Conservation (phyloP, 164 flowering plant species). For the Saururus chinensis region DNA sequence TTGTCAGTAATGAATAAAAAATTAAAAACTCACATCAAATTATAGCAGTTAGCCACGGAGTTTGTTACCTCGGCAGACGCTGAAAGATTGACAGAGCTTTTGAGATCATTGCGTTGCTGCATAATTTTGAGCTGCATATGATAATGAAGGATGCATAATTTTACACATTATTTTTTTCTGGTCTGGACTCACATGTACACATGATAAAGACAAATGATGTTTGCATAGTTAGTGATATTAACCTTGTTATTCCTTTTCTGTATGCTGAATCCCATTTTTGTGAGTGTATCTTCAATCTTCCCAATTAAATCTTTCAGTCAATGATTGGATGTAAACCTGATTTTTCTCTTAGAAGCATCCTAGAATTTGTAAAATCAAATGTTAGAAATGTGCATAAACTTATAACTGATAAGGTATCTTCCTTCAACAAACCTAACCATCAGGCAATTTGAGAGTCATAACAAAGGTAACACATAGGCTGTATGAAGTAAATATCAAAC, state of each 20-base stretch:
- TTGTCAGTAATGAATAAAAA: too few relatives aligned
- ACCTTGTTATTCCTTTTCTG: constrained; percentile 76
- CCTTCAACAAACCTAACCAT: too few relatives aligned
- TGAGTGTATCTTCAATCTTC: constrained; percentile 56
- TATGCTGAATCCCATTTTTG: constrained; percentile 67
- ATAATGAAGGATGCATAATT: not conserved
- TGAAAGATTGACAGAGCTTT: constrained; percentile 40
- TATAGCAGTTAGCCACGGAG: too few relatives aligned
- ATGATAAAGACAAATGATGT: not conserved
- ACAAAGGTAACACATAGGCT: too few relatives aligned
- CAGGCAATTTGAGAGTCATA: too few relatives aligned
- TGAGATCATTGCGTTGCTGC: constrained; percentile 40
- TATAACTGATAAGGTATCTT: too few relatives aligned
- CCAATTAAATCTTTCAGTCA: constrained; percentile 57
- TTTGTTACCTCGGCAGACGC: constrained; percentile 59
- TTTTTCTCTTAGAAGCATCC: constrained; percentile 87
- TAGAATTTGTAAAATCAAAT: constrained; percentile 14
- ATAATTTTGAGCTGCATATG: constrained; percentile 52
- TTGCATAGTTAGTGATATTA: not conserved
- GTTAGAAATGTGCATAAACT: not conserved
- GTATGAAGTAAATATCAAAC: too few relatives aligned
- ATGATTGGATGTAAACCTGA: constrained; percentile 75
- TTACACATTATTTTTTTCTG: too few relatives aligned
- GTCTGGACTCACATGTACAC: too few relatives aligned
- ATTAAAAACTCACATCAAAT: too few relatives aligned